A percentile compares a stretch with the other conserved stretches of the same genome.
These are phyloP conservation scores for Cryphonectria parasitica DNA, from an alignment of 2,329 filamentous ascomycete genomes.

Conservation along the genomic window DNA sequence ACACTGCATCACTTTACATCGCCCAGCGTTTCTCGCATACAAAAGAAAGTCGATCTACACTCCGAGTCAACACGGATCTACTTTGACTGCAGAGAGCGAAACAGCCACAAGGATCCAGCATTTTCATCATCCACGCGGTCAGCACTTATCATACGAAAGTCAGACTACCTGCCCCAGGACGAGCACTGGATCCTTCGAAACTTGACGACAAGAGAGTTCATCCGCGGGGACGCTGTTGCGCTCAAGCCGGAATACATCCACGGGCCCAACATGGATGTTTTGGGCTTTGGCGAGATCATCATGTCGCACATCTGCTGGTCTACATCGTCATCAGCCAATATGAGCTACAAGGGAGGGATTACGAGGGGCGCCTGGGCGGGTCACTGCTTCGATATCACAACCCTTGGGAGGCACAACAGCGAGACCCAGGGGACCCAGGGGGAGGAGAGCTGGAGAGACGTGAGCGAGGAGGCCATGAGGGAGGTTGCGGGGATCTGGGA, in stretches of 20 bases:
- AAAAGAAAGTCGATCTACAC: background rate
- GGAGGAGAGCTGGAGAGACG: conserved; percentile 34
- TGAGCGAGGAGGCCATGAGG: conserved; percentile 34
- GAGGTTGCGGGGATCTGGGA: conserved; percentile 31
- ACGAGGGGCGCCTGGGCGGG: conserved; percentile 37
- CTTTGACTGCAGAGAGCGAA: background rate
- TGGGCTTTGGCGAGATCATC: conserved; percentile 38
- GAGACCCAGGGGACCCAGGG: conserved; percentile 20
- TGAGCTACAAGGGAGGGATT: conserved; percentile 26
- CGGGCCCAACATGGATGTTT: conserved; percentile 35
- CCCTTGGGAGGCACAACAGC: conserved; percentile 30
- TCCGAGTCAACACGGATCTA: background rate
- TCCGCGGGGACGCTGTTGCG: conserved; percentile 37
- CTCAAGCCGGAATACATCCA: conserved; percentile 35
- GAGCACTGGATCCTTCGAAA: conserved; percentile 40
- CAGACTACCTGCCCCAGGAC: conserved; percentile 35
- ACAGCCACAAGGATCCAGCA: background rate
- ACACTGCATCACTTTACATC: background rate
- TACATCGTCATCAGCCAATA: conserved; percentile 13
- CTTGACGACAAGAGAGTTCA: conserved; percentile 38
- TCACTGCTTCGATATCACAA: conserved; percentile 38
- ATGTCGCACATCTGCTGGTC: conserved; percentile 37
- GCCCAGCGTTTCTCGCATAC: background rate
- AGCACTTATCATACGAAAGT: background rate
- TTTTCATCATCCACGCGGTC: background rate